Evolutionary conservation across 768 basidiomycete genomes (phyloP), one percentile per base, ranked within the genome.

Genomic region (Mycena venus): DNA sequence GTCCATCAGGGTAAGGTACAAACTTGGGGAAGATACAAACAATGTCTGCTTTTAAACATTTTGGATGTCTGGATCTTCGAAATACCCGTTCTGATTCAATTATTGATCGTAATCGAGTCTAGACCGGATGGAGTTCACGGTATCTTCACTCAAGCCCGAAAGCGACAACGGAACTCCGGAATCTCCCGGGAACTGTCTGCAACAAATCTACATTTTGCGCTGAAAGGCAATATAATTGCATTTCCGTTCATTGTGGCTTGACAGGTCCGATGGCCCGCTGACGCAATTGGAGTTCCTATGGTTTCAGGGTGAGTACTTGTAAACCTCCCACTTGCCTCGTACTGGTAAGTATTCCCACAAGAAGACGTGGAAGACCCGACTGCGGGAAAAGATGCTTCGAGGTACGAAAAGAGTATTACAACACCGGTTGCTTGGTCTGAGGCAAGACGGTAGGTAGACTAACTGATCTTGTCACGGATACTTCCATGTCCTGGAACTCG

Each of bases 61-160:
- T 32, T 27, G 34, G 21, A 3, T 44, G 25, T 1, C 11, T 61
- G 60, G 58, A 25, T 32, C 23, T 40, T 23, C 40, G 8, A 23
- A 32, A 63, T 10, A 53, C 34, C 53, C 25, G 58, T 67, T 73
- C 72, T 73, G 72, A 73, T 72, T 40, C 32, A 31, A 44, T 49
- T 21, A 36, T 1, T 62, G 68, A 62, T 70, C n/a, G 59, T n/a
- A 49, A 72, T 66, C 64, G 47, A 55, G 34, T 19, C 72, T 67
- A 67, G 44, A 36, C 34, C 65, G 31, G 58, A 73, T 73, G 72
- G 65, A 47, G 72, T 27, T 49, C 44, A 29, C 62, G 70, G 70
- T 65, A 6, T 73, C 61, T 63, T 68, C 42, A 36, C 31, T 47
- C 17, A 32, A 55, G 7, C 44, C 72, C 65, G 66, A 36, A 23